Evolutionary conservation across 306 rosid species (phyloP).

Genomic region (Echinosophora koreensis): DNA sequence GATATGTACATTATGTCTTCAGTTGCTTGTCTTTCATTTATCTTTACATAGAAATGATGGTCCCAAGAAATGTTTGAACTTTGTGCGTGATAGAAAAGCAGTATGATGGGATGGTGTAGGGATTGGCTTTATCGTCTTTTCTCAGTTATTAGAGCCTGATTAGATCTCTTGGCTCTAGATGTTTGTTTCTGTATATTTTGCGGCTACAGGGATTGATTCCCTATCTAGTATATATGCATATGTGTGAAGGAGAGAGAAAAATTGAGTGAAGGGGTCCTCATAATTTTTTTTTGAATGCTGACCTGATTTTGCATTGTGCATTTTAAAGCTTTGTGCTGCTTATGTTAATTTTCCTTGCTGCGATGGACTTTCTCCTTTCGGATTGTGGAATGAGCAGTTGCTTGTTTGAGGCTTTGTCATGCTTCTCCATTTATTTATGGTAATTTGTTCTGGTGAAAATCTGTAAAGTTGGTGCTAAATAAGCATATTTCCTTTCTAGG

Average conservation of each 20-base stretch:
- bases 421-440: constrained; percentile 35
- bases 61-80: not conserved
- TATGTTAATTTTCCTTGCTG: not conserved
- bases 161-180: not conserved
- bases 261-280: not conserved
- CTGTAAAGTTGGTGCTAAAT: constrained; percentile 50
- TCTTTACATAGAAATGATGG: not conserved
- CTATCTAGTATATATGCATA: not conserved
- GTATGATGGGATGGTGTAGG: not conserved
- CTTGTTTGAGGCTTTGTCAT: constrained; percentile 32
- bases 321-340: not conserved
- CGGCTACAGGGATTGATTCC: not conserved
- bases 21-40: not conserved
- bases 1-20: not conserved
- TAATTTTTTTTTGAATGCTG: not conserved
- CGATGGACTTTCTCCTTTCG: not conserved
- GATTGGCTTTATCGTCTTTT: not conserved
- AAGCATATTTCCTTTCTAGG: constrained; percentile 65
- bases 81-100: not conserved
- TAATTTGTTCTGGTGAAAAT: constrained; percentile 24
- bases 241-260: not conserved
- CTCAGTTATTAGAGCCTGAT: not conserved
- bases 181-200: not conserved
- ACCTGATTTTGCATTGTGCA: not conserved
- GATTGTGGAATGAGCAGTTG: constrained; percentile 31